A percentile compares a stretch with the other conserved stretches of the same genome.
Evolutionary conservation across 202 grass and related monocot species (phyloP).

Genomic region (Carex sylvatica): DNA sequence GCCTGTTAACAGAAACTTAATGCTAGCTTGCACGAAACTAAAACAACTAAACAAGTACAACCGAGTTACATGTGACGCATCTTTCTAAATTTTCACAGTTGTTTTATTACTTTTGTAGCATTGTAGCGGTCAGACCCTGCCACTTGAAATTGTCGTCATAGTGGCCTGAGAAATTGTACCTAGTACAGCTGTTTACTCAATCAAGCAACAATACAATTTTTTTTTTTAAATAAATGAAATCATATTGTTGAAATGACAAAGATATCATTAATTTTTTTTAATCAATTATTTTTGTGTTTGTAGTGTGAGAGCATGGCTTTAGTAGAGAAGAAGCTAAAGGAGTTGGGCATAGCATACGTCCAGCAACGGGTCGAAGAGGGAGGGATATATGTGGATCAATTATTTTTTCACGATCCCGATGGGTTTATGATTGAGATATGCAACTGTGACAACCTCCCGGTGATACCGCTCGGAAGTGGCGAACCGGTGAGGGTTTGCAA

Average conservation of each 20-base stretch:
- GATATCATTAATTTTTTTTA: not conserved
- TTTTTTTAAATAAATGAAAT: not conserved
- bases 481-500: conserved; percentile 35
- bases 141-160: not conserved
- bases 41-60: not conserved
- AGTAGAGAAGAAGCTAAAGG: conserved; percentile 70
- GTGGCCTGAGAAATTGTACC: not conserved
- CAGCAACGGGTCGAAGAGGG: conserved; percentile 70
- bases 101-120: not conserved
- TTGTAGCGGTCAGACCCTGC: not conserved
- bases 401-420: conserved; percentile 95
- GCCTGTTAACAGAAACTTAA: not conserved
- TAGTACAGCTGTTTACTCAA: not conserved
- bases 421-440: conserved; percentile 98
- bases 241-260: not conserved
- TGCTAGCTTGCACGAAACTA: not conserved
- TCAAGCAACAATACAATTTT: not conserved
- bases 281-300: not conserved
- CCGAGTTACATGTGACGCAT: not conserved
- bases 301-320: conserved; percentile 92
- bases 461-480: conserved; percentile 45
- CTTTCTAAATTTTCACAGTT: not conserved
- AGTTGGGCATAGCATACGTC: conserved; percentile 59
- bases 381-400: conserved; percentile 82
- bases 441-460: conserved; percentile 91